Conservation (phyloP, 495 filamentous ascomycete species). For the Lasiosphaeria hispida region DNA sequence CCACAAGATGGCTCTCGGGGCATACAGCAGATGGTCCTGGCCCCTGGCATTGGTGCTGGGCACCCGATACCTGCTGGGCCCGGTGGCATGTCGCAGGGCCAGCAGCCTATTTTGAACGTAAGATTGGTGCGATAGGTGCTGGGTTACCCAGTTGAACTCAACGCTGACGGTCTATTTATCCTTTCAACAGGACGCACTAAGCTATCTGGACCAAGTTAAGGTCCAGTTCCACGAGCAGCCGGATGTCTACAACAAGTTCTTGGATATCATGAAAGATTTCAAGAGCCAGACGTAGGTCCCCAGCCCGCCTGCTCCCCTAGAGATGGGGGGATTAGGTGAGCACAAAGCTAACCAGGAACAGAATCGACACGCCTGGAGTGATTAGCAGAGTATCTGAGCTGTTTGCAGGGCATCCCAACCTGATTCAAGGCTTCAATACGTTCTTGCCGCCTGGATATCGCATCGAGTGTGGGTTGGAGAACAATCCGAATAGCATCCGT, state of each 20-base stretch:
- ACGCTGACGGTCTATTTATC: conserved; percentile 11
- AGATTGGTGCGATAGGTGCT: conserved; percentile 32
- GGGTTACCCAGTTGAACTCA: neutral
- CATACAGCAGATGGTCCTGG: conserved; percentile 48
- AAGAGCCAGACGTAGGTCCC: conserved; percentile 87
- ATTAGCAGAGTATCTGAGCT: conserved; percentile 96
- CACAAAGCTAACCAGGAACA: conserved; percentile 34
- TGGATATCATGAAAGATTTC: conserved; percentile 99
- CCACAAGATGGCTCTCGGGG: conserved; percentile 38
- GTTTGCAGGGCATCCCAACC: conserved; percentile 91
- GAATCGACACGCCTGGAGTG: conserved; percentile 96
- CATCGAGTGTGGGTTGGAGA: conserved; percentile 90
- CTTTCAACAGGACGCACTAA: conserved; percentile 77
- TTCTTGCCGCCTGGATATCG: conserved; percentile 96
- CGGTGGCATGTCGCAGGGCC: conserved; percentile 67
- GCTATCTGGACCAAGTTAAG: conserved; percentile 98
- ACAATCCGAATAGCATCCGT: conserved; percentile 91
- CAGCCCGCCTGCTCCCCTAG: neutral
- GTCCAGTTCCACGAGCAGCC: conserved; percentile 96
- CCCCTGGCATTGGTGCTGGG: conserved; percentile 27
- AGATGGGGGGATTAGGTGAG: neutral
- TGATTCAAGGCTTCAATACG: conserved; percentile 98
- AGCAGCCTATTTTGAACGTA: conserved; percentile 93
- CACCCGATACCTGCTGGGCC: conserved; percentile 34
- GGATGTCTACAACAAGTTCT: conserved; percentile 95